Evolutionary conservation across 177 flowering plant genomes (phyloP).

Genomic region (Telopea speciosissima): DNA sequence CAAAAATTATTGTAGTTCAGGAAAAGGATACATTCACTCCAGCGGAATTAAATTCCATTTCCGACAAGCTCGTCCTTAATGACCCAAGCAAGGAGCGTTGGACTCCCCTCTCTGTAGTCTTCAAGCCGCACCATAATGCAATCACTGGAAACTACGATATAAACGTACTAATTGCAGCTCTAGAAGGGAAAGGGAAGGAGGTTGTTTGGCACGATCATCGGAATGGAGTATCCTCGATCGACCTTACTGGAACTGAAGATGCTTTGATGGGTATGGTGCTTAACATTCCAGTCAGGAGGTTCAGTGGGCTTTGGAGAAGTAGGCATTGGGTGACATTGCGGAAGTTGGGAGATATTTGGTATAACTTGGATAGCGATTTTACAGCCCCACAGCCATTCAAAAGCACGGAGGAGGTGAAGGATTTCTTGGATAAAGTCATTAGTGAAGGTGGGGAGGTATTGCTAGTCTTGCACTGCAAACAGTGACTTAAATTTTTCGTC

Average conservation of each 20-base stretch:
- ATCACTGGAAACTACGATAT: slow-evolving; percentile 88
- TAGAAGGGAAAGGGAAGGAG: slow-evolving; percentile 68
- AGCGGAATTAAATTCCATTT: slow-evolving; percentile 50
- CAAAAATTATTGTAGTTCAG: slow-evolving; percentile 32
- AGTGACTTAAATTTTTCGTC: slow-evolving; percentile 13
- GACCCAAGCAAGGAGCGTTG: slow-evolving; percentile 49
- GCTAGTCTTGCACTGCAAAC: slow-evolving; percentile 48
- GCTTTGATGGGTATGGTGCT: slow-evolving; percentile 72
- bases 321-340: slow-evolving; percentile 87
- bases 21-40: slow-evolving; percentile 58
- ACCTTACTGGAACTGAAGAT: slow-evolving; percentile 41
- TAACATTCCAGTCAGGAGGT: slow-evolving; percentile 63
- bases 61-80: slow-evolving; percentile 46
- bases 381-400: slow-evolving; percentile 42
- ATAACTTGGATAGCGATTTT: slow-evolving; percentile 95
- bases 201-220: slow-evolving; percentile 90
- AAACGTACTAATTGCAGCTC: slow-evolving; percentile 77
- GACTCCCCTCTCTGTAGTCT: slow-evolving; percentile 58
- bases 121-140: slow-evolving; percentile 82
- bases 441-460: slow-evolving; percentile 59
- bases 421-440: slow-evolving; percentile 50
- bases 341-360: slow-evolving; percentile 68
- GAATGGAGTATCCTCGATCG: slow-evolving; percentile 55
- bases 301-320: slow-evolving; percentile 72
- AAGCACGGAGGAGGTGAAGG: slow-evolving; percentile 44